Conservation (phyloP, 257 asterid species). For the Ilex asprella region DNA sequence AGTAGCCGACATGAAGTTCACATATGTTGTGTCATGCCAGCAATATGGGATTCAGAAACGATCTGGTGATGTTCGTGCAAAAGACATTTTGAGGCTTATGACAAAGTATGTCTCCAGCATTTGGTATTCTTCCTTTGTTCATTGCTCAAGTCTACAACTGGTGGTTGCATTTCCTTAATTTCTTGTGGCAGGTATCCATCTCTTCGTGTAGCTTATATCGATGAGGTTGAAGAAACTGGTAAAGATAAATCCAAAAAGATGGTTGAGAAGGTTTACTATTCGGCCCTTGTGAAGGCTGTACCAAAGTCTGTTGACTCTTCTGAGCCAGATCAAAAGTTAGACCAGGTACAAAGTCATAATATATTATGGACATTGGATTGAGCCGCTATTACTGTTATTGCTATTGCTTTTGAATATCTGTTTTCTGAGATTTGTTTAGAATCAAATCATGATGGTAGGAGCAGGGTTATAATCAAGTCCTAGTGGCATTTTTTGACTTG, state of each 20-base stretch:
- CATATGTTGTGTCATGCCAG: slow-evolving; percentile 94
- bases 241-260: slow-evolving; percentile 47
- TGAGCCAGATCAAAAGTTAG: slow-evolving; percentile 81
- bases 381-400: no score
- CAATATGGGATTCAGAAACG: slow-evolving; percentile 82
- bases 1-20: slow-evolving; percentile 89
- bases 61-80: slow-evolving; percentile 73
- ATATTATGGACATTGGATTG: slow-evolving; percentile 1
- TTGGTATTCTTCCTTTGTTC: slow-evolving; percentile 13
- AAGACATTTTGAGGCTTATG: slow-evolving; percentile 88
- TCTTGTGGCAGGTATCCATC: slow-evolving; percentile 83
- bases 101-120: slow-evolving; percentile 47
- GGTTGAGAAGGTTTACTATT: slow-evolving; percentile 80
- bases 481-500: no score
- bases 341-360: slow-evolving; percentile 50
- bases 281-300: slow-evolving; percentile 90
- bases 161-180: slow-evolving; percentile 15
- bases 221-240: slow-evolving; percentile 80
- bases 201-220: slow-evolving; percentile 90
- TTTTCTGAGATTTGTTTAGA: not conserved
- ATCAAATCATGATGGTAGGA: not conserved
- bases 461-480: not conserved
- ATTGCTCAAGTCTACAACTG: slow-evolving; percentile 14
- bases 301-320: slow-evolving; percentile 92
- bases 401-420: no score